These are phyloP conservation scores for Mitragyna speciosa DNA, from an alignment of 257 asterid species.

Conservation along the genomic window DNA sequence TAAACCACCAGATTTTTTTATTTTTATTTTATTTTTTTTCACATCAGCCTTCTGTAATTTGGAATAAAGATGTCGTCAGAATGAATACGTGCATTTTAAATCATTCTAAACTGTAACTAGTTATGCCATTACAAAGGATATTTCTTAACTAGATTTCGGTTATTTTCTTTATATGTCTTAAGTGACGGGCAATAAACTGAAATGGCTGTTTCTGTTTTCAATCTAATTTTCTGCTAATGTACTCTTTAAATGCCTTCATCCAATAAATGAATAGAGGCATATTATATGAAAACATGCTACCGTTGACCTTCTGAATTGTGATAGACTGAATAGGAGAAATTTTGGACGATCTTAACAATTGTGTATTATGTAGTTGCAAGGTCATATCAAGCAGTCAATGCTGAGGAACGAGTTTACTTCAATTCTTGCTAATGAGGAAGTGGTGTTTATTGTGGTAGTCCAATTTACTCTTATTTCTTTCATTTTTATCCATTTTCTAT, in stretches of 20 bases:
- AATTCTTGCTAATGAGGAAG: slow-evolving; percentile 69
- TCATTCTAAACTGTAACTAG: not conserved
- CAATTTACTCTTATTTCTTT: slow-evolving; percentile 9
- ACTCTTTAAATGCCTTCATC: not conserved
- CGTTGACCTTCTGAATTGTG: no score
- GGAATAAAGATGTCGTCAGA: not conserved
- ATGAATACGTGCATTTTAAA: not conserved
- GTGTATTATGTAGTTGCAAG: slow-evolving; percentile 54
- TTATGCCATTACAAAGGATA: not conserved
- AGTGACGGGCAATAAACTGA: not conserved
- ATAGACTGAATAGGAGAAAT: not conserved
- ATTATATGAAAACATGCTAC: not conserved
- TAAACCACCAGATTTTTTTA: not conserved
- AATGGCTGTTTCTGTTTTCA: not conserved
- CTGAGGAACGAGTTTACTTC: slow-evolving; percentile 52
- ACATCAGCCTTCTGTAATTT: not conserved
- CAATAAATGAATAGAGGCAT: not conserved
- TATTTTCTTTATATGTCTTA: not conserved
- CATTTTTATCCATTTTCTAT: not conserved
- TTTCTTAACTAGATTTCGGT: not conserved
- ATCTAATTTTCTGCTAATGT: not conserved
- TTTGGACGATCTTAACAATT: not conserved
- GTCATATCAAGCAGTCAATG: slow-evolving; percentile 51
- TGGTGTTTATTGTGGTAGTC: slow-evolving; percentile 69
- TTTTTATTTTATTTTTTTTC: no score